Conservation (phyloP, 192 early-diverging fungal genomes). For the Coemansia biformis region DNA sequence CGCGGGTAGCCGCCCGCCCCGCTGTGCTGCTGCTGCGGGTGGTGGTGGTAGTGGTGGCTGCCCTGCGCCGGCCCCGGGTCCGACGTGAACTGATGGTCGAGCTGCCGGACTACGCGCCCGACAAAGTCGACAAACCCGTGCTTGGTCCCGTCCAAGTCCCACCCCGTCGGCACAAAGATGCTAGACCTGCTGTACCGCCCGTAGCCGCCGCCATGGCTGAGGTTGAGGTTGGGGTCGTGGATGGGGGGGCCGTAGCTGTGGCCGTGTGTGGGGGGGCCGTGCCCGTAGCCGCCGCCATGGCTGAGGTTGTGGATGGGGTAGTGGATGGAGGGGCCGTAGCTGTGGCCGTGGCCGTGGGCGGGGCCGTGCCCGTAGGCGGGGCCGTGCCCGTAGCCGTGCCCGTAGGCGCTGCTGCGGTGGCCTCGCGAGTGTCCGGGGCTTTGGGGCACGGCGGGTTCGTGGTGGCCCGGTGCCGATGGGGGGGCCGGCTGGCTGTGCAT, state of each 20-base stretch:
- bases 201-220: slow-evolving; percentile 3
- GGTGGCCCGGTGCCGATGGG: too few relatives aligned
- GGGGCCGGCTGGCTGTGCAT: too few relatives aligned
- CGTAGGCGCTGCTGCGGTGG: too few relatives aligned
- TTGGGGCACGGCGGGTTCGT: too few relatives aligned
- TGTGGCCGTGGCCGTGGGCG: too few relatives aligned
- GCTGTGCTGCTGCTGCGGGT: not conserved
- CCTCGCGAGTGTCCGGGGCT: too few relatives aligned
- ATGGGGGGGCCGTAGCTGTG: too few relatives aligned
- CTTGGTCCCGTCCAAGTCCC: slow-evolving; percentile 21
- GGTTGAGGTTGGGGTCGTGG: not conserved
- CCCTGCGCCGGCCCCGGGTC: not conserved
- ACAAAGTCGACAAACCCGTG: slow-evolving; percentile 22
- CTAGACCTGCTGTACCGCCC: slow-evolving; percentile 18
- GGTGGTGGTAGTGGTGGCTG: not conserved
- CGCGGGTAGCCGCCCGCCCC: not conserved
- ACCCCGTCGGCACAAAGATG: slow-evolving; percentile 34
- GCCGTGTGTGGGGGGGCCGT: too few relatives aligned
- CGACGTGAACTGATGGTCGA: slow-evolving; percentile 21
- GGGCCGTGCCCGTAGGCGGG: too few relatives aligned
- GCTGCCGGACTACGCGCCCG: slow-evolving; percentile 14
- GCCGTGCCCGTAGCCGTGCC: not conserved
- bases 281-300: too few relatives aligned
- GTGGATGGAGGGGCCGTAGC: too few relatives aligned
- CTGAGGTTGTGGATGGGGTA: not conserved